Conservation (phyloP, 176 grass and related monocot genomes). For the Carex scoparia region DNA sequence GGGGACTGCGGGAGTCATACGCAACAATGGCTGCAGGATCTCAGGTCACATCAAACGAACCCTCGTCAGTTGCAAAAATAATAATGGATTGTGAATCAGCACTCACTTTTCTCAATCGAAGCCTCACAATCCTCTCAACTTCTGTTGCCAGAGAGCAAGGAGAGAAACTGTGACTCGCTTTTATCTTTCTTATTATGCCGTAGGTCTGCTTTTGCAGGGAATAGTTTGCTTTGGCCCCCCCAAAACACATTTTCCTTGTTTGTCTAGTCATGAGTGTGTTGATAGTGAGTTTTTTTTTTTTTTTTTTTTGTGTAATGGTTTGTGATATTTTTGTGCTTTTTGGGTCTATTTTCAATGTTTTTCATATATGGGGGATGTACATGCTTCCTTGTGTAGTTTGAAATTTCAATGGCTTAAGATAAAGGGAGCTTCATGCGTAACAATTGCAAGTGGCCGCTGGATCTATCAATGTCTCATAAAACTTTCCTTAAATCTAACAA, state of each 20-base stretch:
- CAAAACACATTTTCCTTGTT: background rate
- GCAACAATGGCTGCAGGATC: constrained; percentile 71
- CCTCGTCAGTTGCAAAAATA: constrained; percentile 79
- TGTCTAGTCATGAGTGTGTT: background rate
- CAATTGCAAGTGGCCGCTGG: background rate
- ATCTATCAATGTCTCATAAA: background rate
- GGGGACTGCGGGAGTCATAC: constrained; percentile 84
- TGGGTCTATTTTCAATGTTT: background rate
- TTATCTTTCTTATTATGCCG: background rate
- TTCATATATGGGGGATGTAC: background rate
- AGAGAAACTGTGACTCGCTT: constrained; percentile 39
- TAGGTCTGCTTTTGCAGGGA: background rate
- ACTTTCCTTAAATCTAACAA: background rate
- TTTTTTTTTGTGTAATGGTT: no score
- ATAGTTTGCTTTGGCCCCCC: background rate
- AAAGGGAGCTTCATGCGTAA: background rate
- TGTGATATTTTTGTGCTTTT: background rate
- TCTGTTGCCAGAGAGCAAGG: constrained; percentile 80
- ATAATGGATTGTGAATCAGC: constrained; percentile 95
- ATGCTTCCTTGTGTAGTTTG: background rate
- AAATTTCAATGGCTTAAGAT: background rate
- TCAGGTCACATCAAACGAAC: constrained; percentile 57
- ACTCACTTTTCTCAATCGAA: constrained; percentile 84
- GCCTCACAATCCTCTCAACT: constrained; percentile 91
- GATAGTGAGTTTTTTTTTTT: background rate